A percentile compares a stretch with the other conserved stretches of the same genome.
Evolutionary conservation across 2,329 filamentous ascomycete species (phyloP).

Genomic region (Colletotrichum shisoi): DNA sequence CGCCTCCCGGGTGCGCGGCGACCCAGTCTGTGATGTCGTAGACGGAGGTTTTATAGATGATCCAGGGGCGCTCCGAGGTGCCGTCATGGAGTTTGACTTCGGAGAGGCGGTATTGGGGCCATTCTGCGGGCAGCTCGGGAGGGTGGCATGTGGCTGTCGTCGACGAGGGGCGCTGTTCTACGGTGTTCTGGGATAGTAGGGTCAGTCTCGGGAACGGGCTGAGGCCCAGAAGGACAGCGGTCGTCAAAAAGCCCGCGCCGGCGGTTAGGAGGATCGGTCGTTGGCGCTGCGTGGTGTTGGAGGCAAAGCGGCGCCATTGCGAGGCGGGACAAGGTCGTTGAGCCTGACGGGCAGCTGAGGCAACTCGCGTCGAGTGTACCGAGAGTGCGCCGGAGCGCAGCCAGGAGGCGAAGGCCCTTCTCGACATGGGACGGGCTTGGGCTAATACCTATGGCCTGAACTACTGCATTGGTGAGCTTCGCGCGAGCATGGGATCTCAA

Average conservation of each 20-base stretch:
- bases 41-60: slow-evolving; percentile 55
- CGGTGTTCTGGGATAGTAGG: neutral
- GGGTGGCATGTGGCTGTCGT: neutral
- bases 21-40: slow-evolving; percentile 64
- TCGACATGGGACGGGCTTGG: slow-evolving; percentile 7
- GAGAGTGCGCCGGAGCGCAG: neutral
- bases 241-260: slow-evolving; percentile 1
- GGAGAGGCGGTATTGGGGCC: slow-evolving; percentile 43
- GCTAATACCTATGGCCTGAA: neutral
- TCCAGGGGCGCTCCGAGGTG: slow-evolving; percentile 55
- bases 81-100: slow-evolving; percentile 50
- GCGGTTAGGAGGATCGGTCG: slow-evolving; percentile 2
- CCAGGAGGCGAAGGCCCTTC: slow-evolving; percentile 1
- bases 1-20: slow-evolving; percentile 58
- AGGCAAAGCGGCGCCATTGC: neutral
- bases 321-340: neutral
- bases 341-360: neutral
- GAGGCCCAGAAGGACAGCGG: neutral
- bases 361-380: neutral
- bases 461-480: neutral
- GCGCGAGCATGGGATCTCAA: neutral
- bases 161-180: neutral
- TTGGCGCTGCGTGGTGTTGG: neutral
- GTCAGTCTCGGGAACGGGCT: neutral
- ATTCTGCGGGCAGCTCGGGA: neutral